phyloP scores from a whole-genome alignment of 305 asterid genomes.

The Ilex paraguariensis region DNA sequence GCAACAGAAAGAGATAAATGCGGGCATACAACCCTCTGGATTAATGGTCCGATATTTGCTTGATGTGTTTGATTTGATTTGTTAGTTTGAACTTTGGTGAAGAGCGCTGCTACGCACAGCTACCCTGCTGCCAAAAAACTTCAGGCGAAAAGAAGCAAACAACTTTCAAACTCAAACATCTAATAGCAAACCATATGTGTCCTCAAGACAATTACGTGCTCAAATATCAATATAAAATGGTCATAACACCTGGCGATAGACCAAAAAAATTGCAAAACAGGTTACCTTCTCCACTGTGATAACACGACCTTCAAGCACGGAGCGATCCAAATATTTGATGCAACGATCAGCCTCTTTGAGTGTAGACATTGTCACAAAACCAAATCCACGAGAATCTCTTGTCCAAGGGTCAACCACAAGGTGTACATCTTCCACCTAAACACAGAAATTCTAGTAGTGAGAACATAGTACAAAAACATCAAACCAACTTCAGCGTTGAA shows the following conservation, averaged over 20 bases:
- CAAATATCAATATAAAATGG: not conserved
- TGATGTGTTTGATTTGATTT: conserved; percentile 61
- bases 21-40: conserved; percentile 92
- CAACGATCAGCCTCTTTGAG: conserved; percentile 71
- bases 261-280: no score
- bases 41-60: conserved; percentile 61
- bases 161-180: conserved; percentile 28
- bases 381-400: conserved; percentile 86
- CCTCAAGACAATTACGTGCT: not conserved
- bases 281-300: conserved; percentile 92
- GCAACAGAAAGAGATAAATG: conserved; percentile 38
- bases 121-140: conserved; percentile 78
- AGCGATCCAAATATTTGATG: conserved; percentile 71
- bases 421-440: conserved; percentile 68
- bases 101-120: conserved; percentile 99
- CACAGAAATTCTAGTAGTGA: not conserved
- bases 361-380: conserved; percentile 75
- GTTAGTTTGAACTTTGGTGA: conserved; percentile 68
- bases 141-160: conserved; percentile 35
- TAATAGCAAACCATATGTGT: not conserved
- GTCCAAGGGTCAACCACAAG: conserved; percentile 85
- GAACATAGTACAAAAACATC: not conserved
- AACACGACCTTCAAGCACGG: conserved; percentile 83
- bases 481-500: not conserved
- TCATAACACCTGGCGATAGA: no score